Evolutionary conservation across 257 asterid species (phyloP), one percentile per base, ranked within the genome.

Genomic region (Anisodus tanguticus): DNA sequence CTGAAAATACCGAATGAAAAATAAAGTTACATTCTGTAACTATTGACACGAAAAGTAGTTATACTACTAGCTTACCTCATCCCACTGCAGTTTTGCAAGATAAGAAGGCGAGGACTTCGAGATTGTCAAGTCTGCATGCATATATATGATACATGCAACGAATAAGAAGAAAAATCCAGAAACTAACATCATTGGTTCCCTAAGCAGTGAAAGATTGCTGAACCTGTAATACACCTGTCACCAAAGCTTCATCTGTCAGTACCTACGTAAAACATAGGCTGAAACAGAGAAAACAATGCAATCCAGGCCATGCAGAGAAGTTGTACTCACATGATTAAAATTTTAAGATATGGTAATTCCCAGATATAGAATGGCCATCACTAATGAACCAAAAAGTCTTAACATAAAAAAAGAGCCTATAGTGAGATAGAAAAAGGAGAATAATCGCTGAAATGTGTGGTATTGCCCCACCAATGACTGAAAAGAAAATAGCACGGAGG

Each of bases 41-140:
- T 63, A 17, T 64, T 71, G 81, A 84, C 26, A 59, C 16, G 55
- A 80, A 72, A 80, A 85, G 81, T 84, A 4, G 47, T 57, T 51
- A 76, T 60, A 79, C 53, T 26, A 4, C 80, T 11, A 37, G 43
- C 83, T 51, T 86, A 93, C 99, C 99, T 94, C 99, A 83, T 96
- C 98, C 98, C 99, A 94, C 83, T 96, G 99, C 87, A 93, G 93
- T 87, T 93, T 94, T 71, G 99, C 98, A 55, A 94, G 84, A 87
- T 94, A 93, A 83, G 99, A 92, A 82, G 98, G 86, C 31, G 98
- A 94, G 8, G 97, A 92, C 87, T 94, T 96, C 7, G 99, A 96
- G 87, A 96, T 96, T 77, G 98, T 96, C 90, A 96, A 87, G 94
- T 96, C 99, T 84, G 95, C 97, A 80, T 85, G 98, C 58, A 87